phyloP scores from a whole-genome alignment of 2,329 filamentous ascomycete species.

The Cladobotryum protrusum region DNA sequence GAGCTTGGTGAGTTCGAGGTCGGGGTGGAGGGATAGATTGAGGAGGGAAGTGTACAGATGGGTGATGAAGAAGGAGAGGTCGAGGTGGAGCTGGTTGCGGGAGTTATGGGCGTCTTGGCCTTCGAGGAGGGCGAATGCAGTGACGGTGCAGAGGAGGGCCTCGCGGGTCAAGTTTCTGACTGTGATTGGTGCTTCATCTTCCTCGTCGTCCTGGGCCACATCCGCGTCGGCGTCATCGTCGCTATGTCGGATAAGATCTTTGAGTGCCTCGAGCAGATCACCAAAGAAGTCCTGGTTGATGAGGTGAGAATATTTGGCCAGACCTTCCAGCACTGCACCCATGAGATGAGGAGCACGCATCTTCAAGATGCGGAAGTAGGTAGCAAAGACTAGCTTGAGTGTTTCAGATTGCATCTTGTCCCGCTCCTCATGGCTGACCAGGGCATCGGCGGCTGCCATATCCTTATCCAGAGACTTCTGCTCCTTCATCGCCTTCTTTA shows the following conservation, averaged over 20 bases:
- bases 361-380: conserved; percentile 93
- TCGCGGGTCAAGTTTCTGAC: conserved; percentile 75
- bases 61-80: conserved; percentile 90
- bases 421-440: conserved; percentile 85
- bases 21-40: conserved; percentile 69
- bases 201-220: conserved; percentile 24
- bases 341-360: conserved; percentile 74
- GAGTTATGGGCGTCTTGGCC: conserved; percentile 89
- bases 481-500: conserved; percentile 77
- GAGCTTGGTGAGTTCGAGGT: conserved; percentile 70
- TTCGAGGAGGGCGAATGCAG: conserved; percentile 90
- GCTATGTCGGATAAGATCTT: conserved; percentile 80
- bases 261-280: conserved; percentile 86
- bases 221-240: conserved; percentile 44
- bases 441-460: conserved; percentile 84
- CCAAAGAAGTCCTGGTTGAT: conserved; percentile 99
- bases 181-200: conserved; percentile 28
- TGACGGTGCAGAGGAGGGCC: conserved; percentile 87
- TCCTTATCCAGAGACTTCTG: conserved; percentile 86
- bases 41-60: conserved; percentile 86
- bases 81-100: conserved; percentile 73
- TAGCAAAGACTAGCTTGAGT: conserved; percentile 88
- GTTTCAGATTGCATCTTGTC: conserved; percentile 95
- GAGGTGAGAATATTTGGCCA: conserved; percentile 88
- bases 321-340: conserved; percentile 92